These are phyloP conservation scores for Xylaria hypoxylon DNA, from an alignment of 2,329 filamentous ascomycete genomes.

Conservation along the genomic window DNA sequence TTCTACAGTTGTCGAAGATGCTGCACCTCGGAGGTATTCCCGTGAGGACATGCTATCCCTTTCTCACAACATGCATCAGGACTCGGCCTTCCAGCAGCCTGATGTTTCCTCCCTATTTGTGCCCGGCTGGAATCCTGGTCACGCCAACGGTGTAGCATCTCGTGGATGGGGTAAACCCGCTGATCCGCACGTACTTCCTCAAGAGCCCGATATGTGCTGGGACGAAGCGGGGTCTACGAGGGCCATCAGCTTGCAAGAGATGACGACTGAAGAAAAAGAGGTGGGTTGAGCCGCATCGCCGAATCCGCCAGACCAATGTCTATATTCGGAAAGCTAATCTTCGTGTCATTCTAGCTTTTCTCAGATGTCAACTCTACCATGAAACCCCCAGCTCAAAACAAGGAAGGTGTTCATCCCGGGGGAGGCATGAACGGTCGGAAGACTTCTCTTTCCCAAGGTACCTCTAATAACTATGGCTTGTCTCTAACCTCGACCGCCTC, in stretches of 20 bases:
- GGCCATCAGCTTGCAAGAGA: slow-evolving; percentile 78
- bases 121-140: slow-evolving; percentile 81
- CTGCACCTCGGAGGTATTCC: slow-evolving; percentile 72
- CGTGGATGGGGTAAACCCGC: slow-evolving; percentile 81
- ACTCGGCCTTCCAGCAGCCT: slow-evolving; percentile 62
- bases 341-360: slow-evolving; percentile 71
- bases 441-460: slow-evolving; percentile 80
- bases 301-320: not conserved
- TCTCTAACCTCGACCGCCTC: slow-evolving; percentile 78
- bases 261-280: slow-evolving; percentile 72
- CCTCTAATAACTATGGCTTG: slow-evolving; percentile 72
- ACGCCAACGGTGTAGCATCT: slow-evolving; percentile 71
- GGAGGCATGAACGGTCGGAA: slow-evolving; percentile 77
- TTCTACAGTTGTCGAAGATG: slow-evolving; percentile 60
- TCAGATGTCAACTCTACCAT: slow-evolving; percentile 92
- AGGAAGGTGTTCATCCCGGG: slow-evolving; percentile 68
- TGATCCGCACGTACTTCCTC: slow-evolving; percentile 77
- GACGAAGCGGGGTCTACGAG: slow-evolving; percentile 75
- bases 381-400: slow-evolving; percentile 84
- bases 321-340: slow-evolving; percentile 45
- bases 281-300: slow-evolving; percentile 54
- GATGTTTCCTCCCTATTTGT: slow-evolving; percentile 77
- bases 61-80: slow-evolving; percentile 62
- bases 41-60: slow-evolving; percentile 83
- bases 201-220: slow-evolving; percentile 95